Evolutionary conservation across 176 grass and related monocot species (phyloP).

Genomic region (Dendrocalamus sinicus): DNA sequence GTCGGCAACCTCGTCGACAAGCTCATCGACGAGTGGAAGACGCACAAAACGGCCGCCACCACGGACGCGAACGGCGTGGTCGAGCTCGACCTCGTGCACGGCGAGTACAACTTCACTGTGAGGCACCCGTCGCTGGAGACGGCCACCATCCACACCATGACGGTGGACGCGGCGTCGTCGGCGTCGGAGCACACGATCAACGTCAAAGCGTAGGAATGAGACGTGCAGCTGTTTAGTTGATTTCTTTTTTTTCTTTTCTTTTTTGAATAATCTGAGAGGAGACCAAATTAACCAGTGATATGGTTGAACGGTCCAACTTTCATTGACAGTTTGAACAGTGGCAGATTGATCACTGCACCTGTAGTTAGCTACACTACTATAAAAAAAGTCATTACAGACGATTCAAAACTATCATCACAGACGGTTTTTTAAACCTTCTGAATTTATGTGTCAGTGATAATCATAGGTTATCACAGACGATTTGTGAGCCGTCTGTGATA

Average conservation of each 20-base stretch:
- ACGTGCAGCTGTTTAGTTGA: not conserved
- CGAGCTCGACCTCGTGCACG: slow-evolving; percentile 53
- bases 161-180: slow-evolving; percentile 13
- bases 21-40: slow-evolving; percentile 73
- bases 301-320: not conserved
- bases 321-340: not conserved
- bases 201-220: slow-evolving; percentile 9
- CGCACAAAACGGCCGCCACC: slow-evolving; percentile 19
- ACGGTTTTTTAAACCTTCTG: too few species aligned
- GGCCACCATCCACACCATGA: not conserved
- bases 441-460: too few species aligned
- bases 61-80: slow-evolving; percentile 46
- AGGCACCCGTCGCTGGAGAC: slow-evolving; percentile 43
- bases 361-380: not conserved
- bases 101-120: slow-evolving; percentile 63
- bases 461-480: too few species aligned
- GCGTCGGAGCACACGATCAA: slow-evolving; percentile 24
- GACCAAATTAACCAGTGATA: not conserved
- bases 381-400: too few species aligned
- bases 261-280: not conserved
- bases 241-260: not conserved
- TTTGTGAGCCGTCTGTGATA: too few species aligned
- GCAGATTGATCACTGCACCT: not conserved
- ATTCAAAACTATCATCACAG: too few species aligned
- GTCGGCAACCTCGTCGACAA: slow-evolving; percentile 71